A percentile compares a stretch with the other conserved stretches of the same genome.
These are phyloP conservation scores for Coniochaeta prunicola DNA, from an alignment of 2,329 filamentous ascomycete genomes.

Conservation along the genomic window DNA sequence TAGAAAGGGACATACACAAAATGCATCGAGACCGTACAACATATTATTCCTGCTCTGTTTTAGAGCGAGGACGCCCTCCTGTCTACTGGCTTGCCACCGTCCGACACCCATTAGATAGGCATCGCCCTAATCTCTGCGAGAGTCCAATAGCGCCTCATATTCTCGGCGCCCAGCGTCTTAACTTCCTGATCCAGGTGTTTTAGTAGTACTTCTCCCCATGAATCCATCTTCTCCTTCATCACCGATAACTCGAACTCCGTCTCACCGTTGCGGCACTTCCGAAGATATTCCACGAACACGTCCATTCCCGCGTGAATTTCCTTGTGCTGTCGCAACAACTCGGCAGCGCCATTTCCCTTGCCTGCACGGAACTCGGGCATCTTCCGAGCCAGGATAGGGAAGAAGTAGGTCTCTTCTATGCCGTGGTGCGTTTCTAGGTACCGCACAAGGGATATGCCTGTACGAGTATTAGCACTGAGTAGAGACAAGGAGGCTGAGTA, in stretches of 20 bases:
- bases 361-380: constrained; percentile 67
- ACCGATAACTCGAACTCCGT: constrained; percentile 46
- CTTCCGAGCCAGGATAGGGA: constrained; percentile 66
- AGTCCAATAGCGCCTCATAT: constrained; percentile 81
- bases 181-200: constrained; percentile 82
- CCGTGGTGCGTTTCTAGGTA: constrained; percentile 70
- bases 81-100: not conserved
- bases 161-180: constrained; percentile 67
- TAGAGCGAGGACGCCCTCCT: not conserved
- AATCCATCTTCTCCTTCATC: constrained; percentile 66
- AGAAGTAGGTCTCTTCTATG: constrained; percentile 78
- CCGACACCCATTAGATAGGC: constrained; percentile 46
- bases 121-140: constrained; percentile 65
- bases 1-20: too few relatives aligned
- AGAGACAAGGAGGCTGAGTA: not conserved
- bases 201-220: constrained; percentile 74
- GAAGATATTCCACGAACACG: constrained; percentile 57
- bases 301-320: constrained; percentile 74
- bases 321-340: constrained; percentile 67
- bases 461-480: not conserved
- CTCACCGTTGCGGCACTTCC: constrained; percentile 55
- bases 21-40: too few relatives aligned
- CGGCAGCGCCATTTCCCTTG: constrained; percentile 18
- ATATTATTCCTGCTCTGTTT: too few relatives aligned
- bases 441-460: constrained; percentile 54